Evolutionary conservation across 1,284 basidiomycete genomes (phyloP), one percentile per base, ranked within the genome.

Genomic region (Fomitiporia mediterranea): DNA sequence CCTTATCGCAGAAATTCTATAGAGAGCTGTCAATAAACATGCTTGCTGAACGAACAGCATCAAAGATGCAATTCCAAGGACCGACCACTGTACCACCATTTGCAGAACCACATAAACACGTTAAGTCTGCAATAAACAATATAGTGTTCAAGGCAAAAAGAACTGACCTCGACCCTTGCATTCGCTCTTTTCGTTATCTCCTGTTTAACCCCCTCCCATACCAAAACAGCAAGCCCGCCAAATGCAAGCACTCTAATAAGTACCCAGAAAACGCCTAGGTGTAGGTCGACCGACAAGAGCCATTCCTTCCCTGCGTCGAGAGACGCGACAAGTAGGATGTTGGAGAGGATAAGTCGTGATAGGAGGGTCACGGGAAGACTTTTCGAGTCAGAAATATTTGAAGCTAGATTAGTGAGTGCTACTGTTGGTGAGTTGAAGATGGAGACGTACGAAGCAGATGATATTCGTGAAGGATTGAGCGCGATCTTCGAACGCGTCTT

Each of bases 401-500:
- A 9, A 48, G 37, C 37, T 55, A 51, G 13, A 32, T 19, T 60
- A 6, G n/a, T n/a, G n/a, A 34, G 48, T 35, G 21, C 19, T 11
- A 34, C 57, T 19, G 5, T 59, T 63, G 39, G 54, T 17, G 4
- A 40, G 25, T 13, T 17, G 4, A 15, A 39, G 39, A 28, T 58
- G 37, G 49, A 38, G 35, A 72, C 72, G 60, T 72, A 86, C 83
- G 83, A 83, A 35, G 72, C 75, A 5, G 81, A 73, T 37, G 82
- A 63, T 27, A 83, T 71, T 58, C 71, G 77, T 35, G 64, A 62
- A 44, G 83, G 79, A 59, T 77, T 81, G 60, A 87, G 66, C 57
- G 80, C 76, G 55, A 88, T 81, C 72, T 83, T 88, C 64, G 74
- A 80, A 61, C 86, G 76, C 55, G 83, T 86, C 65, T 81, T 78